Evolutionary conservation across 2,329 filamentous ascomycete species (phyloP), one percentile per base, ranked within the genome.

Genomic region (Colletotrichum spaethianum): DNA sequence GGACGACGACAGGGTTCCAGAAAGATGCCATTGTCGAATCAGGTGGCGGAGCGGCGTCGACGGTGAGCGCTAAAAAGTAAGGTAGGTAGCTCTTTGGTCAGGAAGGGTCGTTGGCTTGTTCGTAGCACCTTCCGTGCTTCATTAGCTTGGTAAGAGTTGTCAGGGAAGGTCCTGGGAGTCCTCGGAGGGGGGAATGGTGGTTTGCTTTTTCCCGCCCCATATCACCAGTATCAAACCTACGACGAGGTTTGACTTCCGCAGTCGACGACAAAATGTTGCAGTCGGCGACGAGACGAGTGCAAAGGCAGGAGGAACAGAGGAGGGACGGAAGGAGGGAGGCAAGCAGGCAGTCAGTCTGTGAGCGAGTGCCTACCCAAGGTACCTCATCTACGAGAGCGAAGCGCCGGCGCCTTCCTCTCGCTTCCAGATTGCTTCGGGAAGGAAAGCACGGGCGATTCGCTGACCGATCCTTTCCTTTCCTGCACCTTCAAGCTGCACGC

Each of bases 1-100:
- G 38, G 44, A 65, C 23, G 20, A 59, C 23, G 38, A 38, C 63
- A 63, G 64, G 69, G 69, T 63, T 63, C 59, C 57, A 48, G 59
- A 72, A 68, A 52, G 57, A 61, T 63, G 69, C 52, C 61, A 72
- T 72, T 72, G 69, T 8, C 65, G 44, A 72, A 72, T 72, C 59
- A 72, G 59, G 63, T 33, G 36, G 36, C 33, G 11, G 52, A 23
- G 26, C 28, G 69, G 64, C 44, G 36, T 72, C 52, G 56, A 56
- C 31, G 33, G 67, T 55, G 55, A 36, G 62, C 67, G 63, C 67
- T 70, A 70, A 56, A n/a, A n/a, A n/a, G n/a, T n/a, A n/a, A n/a
- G n/a, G n/a, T n/a, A n/a, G 18, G 20, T 38, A 62, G 57, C 36
- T 60, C 38, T 60, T 16, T n/a, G 40, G 57, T 44, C 26, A 38